Percentiles rank a stretch among this genome's conserved stretches.
These are phyloP conservation scores for Fraxinus sp. DNA, from an alignment of 305 asterid species.

Conservation along the genomic window DNA sequence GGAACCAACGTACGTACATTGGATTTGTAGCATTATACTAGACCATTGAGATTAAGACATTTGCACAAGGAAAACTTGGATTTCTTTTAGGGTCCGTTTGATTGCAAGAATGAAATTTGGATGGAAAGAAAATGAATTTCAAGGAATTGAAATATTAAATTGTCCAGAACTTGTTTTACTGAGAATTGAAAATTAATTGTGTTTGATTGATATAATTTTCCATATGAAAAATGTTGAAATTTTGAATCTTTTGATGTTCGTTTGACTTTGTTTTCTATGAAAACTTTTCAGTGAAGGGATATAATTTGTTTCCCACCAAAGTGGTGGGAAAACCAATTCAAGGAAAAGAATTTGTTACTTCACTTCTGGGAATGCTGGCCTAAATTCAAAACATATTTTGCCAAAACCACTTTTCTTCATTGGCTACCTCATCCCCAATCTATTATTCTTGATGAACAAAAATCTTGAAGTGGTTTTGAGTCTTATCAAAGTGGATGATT, in stretches of 20 bases:
- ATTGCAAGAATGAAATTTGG: too few relatives aligned
- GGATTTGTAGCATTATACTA: background rate
- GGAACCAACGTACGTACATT: background rate
- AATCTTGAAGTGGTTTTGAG: background rate
- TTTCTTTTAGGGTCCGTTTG: background rate
- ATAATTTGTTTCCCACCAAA: too few relatives aligned
- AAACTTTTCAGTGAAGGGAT: too few relatives aligned
- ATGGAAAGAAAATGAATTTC: too few relatives aligned
- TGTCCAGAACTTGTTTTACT: too few relatives aligned
- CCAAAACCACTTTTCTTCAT: background rate
- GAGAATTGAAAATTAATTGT: too few relatives aligned
- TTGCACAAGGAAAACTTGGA: background rate
- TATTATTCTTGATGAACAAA: background rate
- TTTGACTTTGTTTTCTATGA: too few relatives aligned
- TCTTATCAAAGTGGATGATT: background rate
- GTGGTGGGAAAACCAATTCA: too few relatives aligned
- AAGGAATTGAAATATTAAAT: too few relatives aligned
- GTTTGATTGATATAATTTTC: too few relatives aligned
- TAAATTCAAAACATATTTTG: background rate
- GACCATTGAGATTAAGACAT: background rate
- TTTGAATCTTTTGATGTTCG: too few relatives aligned
- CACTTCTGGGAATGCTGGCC: background rate
- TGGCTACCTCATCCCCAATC: background rate
- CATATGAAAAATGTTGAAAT: too few relatives aligned
- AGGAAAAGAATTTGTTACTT: background rate